Percentiles rank a stretch among this genome's conserved stretches.
Conservation (phyloP, 768 basidiomycete species). For the Mycena kentingensis region DNA sequence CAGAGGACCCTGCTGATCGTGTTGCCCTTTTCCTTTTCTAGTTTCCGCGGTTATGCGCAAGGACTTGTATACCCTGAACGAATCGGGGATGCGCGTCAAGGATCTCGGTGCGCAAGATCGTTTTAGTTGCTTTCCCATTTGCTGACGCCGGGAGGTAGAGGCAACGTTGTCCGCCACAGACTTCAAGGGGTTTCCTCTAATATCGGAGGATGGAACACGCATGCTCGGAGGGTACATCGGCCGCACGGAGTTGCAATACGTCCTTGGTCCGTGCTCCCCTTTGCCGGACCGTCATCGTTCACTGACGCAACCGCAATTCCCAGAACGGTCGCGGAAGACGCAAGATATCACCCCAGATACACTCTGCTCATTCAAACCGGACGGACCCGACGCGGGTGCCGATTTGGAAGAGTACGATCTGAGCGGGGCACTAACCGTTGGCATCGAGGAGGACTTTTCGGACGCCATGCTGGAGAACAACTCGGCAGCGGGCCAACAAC, state of each 20-base stretch:
- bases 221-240: conserved; percentile 87
- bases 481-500: conserved; percentile 54
- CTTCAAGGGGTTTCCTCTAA: conserved; percentile 91
- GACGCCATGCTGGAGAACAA: conserved; percentile 64
- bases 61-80: conserved; percentile 72
- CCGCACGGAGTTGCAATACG: conserved; percentile 80
- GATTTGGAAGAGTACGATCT: conserved; percentile 55
- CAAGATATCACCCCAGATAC: conserved; percentile 65
- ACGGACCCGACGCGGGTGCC: conserved; percentile 38
- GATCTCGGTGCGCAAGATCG: conserved; percentile 87
- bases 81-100: conserved; percentile 71
- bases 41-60: conserved; percentile 90
- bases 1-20: not conserved
- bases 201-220: conserved; percentile 58
- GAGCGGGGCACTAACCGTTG: conserved; percentile 52
- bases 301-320: no score
- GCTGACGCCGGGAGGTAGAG: conserved; percentile 46
- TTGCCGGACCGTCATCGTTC: no score
- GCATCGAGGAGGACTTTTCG: conserved; percentile 68
- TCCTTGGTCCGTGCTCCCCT: conserved; percentile 75
- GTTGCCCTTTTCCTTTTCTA: conserved; percentile 33
- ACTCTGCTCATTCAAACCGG: conserved; percentile 68
- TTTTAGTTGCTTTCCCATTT: conserved; percentile 26
- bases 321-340: conserved; percentile 73
- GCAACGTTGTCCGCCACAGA: conserved; percentile 66